Percentiles rank a stretch among this genome's conserved stretches.
Evolutionary conservation across 345 rosid species (phyloP).

Genomic region (Hibiscus syriacus): DNA sequence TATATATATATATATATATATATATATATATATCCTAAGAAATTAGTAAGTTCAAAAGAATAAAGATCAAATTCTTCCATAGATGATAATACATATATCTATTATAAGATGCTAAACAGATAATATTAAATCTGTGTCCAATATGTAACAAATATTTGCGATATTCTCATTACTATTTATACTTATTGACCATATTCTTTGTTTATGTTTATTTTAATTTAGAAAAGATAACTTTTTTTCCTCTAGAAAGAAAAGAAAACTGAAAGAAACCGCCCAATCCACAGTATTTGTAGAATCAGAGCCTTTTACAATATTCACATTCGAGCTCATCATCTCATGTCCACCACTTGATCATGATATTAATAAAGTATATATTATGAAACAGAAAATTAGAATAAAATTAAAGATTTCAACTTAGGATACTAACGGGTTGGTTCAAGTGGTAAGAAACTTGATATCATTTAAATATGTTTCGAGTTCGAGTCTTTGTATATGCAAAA

Average conservation of each 20-base stretch:
- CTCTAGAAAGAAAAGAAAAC: not conserved
- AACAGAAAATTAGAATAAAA: not conserved
- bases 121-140: slow-evolving; percentile 7
- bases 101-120: slow-evolving; percentile 5
- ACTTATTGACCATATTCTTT: slow-evolving; percentile 2
- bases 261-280: slow-evolving; percentile 33
- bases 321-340: slow-evolving; percentile 18
- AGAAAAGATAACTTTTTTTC: not conserved
- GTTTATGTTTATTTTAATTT: not conserved
- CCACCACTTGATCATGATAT: not conserved
- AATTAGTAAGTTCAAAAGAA: not conserved
- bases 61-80: slow-evolving; percentile 2
- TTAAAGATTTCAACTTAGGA: no score
- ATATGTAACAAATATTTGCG: not conserved
- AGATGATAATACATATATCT: not conserved
- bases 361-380: not conserved
- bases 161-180: not conserved
- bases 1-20: no score
- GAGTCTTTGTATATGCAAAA: no score
- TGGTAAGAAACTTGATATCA: no score
- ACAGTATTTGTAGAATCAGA: not conserved
- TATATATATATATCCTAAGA: not conserved
- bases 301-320: slow-evolving; percentile 16
- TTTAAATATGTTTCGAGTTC: no score
- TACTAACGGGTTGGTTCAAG: no score